These are phyloP conservation scores for Thelonectria blattea DNA, from an alignment of 2,329 filamentous ascomycete species.

Conservation along the genomic window DNA sequence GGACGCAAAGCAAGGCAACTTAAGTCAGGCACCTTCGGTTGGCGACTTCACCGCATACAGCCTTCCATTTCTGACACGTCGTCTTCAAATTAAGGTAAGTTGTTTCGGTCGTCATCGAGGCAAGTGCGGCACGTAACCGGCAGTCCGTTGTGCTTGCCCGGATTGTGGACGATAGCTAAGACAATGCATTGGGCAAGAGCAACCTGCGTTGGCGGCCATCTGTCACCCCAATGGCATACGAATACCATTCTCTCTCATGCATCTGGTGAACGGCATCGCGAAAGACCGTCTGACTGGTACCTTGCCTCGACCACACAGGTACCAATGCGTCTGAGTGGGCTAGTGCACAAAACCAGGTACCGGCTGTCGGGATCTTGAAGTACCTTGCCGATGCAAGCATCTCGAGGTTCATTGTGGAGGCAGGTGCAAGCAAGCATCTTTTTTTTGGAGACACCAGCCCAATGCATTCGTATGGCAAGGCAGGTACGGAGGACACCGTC, in stretches of 20 bases:
- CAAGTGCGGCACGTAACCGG: background rate
- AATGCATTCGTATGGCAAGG: constrained; percentile 5
- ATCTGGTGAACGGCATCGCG: background rate
- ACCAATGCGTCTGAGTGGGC: constrained; percentile 2
- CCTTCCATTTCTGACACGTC: too few species aligned
- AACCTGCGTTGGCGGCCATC: too few species aligned
- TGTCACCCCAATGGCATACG: too few species aligned
- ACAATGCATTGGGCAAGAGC: too few species aligned
- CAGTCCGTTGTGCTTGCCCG: too few species aligned
- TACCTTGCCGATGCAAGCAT: constrained; percentile 1
- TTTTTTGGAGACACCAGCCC: constrained; percentile 15
- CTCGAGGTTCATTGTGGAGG: constrained; percentile 16
- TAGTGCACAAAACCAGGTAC: constrained; percentile 2
- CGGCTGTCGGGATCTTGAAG: background rate
- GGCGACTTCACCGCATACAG: too few species aligned
- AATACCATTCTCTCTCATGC: too few species aligned
- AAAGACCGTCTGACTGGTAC: background rate
- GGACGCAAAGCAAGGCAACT: background rate
- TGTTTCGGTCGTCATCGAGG: background rate
- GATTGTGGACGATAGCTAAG: too few species aligned
- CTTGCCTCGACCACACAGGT: background rate
- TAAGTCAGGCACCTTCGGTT: too few species aligned
- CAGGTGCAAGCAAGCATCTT: constrained; percentile 2
- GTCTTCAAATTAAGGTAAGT: too few species aligned
- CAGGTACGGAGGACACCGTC: constrained; percentile 14